phyloP scores from a whole-genome alignment of 2,329 filamentous ascomycete species.

The Kalaharituber pfeilii region DNA sequence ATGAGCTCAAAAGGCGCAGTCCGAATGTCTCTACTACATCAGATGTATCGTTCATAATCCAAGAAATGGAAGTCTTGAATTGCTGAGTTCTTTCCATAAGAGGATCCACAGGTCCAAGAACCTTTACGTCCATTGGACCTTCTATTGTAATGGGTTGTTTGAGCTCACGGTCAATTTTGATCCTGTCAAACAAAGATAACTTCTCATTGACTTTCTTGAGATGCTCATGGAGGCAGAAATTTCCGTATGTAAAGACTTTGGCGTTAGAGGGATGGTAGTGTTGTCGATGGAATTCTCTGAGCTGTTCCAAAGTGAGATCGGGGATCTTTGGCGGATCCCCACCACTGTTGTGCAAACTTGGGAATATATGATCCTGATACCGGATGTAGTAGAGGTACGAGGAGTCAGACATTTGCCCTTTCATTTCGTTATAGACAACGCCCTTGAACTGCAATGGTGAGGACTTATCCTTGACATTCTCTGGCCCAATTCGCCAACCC shows the following conservation, averaged over 20 bases:
- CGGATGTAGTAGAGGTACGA: conserved; percentile 91
- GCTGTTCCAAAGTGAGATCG: conserved; percentile 76
- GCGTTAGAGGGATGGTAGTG: conserved; percentile 98
- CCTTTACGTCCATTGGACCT: conserved; percentile 50
- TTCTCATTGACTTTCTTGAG: conserved; percentile 60
- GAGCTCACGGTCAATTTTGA: conserved; percentile 51
- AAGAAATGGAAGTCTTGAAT: conserved; percentile 83
- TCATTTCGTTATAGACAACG: conserved; percentile 99
- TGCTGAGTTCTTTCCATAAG: conserved; percentile 73
- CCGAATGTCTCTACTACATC: conserved; percentile 81
- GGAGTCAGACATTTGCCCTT: conserved; percentile 94
- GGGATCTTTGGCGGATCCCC: conserved; percentile 95
- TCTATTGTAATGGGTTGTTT: conserved; percentile 57
- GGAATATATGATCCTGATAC: conserved; percentile 88
- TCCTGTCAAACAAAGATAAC: conserved; percentile 54
- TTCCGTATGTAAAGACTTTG: conserved; percentile 87
- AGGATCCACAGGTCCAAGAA: conserved; percentile 70
- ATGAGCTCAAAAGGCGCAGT: conserved; percentile 58
- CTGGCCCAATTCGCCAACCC: conserved; percentile 87
- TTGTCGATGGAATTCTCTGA: conserved; percentile 71
- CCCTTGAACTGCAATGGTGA: conserved; percentile 73
- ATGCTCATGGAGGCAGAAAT: conserved; percentile 73
- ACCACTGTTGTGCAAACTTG: conserved; percentile 87
- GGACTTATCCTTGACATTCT: conserved; percentile 49
- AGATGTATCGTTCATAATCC: conserved; percentile 69